Conservation (phyloP, 2,329 filamentous ascomycete genomes). For the Davidsoniella eucalypti region DNA sequence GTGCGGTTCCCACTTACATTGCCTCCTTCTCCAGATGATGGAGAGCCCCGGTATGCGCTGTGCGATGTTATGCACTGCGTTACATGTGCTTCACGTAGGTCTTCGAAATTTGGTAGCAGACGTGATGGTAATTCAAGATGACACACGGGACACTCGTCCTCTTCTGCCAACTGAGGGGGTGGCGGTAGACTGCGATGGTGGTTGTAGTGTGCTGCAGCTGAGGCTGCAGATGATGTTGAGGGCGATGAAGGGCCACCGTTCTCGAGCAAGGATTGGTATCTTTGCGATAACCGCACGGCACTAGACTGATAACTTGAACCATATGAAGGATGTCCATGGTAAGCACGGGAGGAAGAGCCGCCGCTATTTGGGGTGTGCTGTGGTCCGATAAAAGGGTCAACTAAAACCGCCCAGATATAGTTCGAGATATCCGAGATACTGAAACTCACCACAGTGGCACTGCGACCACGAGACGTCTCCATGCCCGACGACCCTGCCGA, state of each 20-base stretch:
- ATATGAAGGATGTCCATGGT: conserved; percentile 13
- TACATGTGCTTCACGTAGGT: conserved; percentile 41
- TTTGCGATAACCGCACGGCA: conserved; percentile 7
- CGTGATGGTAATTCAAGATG: conserved; percentile 51
- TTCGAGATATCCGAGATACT: conserved; percentile 1
- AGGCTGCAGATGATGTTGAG: conserved; percentile 19
- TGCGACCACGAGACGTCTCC: conserved; percentile 23
- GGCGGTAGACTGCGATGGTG: conserved; percentile 25
- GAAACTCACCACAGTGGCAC: conserved; percentile 32
- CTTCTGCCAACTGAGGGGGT: conserved; percentile 43
- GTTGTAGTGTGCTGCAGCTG: conserved; percentile 18
- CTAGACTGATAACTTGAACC: conserved; percentile 10
- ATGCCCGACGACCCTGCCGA: conserved; percentile 4
- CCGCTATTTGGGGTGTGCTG: conserved; percentile 8
- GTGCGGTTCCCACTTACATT: neutral
- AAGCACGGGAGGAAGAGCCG: neutral
- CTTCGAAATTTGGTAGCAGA: conserved; percentile 35
- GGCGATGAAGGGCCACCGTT: conserved; percentile 19
- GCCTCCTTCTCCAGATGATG: neutral
- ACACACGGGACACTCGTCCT: conserved; percentile 67
- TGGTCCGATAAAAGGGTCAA: conserved; percentile 4
- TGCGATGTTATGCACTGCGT: conserved; percentile 38
- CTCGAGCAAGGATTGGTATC: conserved; percentile 20
- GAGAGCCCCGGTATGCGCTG: conserved; percentile 26
- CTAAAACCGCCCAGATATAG: conserved; percentile 4